Conservation (phyloP, 345 rosid genomes). For the Eutrema japonicum region DNA sequence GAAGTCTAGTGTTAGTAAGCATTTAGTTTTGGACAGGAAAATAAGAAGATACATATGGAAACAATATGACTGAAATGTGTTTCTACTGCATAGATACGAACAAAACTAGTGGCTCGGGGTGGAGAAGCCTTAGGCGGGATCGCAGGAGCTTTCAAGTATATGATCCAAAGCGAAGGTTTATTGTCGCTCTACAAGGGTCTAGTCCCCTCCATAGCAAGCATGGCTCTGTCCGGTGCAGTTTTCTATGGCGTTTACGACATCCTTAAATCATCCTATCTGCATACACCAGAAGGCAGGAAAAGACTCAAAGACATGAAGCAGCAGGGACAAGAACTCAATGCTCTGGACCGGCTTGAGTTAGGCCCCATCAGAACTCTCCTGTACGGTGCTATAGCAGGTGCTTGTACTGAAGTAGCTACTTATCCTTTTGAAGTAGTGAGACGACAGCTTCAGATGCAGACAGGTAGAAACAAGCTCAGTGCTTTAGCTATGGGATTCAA, state of each 20-base stretch:
- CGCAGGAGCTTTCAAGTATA: constrained; percentile 70
- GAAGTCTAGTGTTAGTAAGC: not conserved
- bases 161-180: constrained; percentile 84
- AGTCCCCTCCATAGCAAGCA: constrained; percentile 72
- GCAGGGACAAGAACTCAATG: constrained; percentile 69
- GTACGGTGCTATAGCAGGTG: constrained; percentile 87
- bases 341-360: constrained; percentile 73
- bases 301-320: constrained; percentile 70
- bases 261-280: constrained; percentile 78
- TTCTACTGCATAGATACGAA: constrained; percentile 58
- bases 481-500: constrained; percentile 67
- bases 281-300: constrained; percentile 72
- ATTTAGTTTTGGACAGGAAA: not conserved
- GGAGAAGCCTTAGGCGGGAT: constrained; percentile 93
- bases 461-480: constrained; percentile 58
- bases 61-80: constrained; percentile 24
- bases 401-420: constrained; percentile 90
- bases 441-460: constrained; percentile 92
- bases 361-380: constrained; percentile 80
- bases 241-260: constrained; percentile 92
- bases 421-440: constrained; percentile 96
- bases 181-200: constrained; percentile 92
- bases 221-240: constrained; percentile 95
- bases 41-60: constrained; percentile 18
- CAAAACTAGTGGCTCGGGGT: constrained; percentile 87